Evolutionary conservation across 345 rosid genomes (phyloP).

Genomic region (Arabis hirsuta): DNA sequence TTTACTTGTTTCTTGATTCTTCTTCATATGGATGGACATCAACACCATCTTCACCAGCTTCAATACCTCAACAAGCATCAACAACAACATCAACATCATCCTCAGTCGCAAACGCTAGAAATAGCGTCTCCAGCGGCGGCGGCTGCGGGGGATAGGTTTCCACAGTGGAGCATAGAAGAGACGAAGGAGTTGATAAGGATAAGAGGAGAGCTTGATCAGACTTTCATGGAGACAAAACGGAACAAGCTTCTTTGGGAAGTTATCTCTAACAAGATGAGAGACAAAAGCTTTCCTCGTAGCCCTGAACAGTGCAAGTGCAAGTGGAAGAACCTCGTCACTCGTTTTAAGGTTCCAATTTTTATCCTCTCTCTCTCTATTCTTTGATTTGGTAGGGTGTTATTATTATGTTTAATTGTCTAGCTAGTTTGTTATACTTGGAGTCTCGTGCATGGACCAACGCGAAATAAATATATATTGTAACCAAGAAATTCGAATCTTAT

Average conservation of each 20-base stretch:
- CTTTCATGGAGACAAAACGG: constrained; percentile 94
- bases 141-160: constrained; percentile 68
- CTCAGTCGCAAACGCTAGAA: constrained; percentile 50
- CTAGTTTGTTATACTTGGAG: constrained; percentile 17
- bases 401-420: constrained; percentile 15
- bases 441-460: constrained; percentile 29
- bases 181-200: constrained; percentile 80
- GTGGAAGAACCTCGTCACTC: constrained; percentile 98
- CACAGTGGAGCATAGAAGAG: constrained; percentile 94
- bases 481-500: neutral
- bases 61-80: constrained; percentile 46
- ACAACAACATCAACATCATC: constrained; percentile 50
- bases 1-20: constrained; percentile 28
- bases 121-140: constrained; percentile 41
- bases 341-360: constrained; percentile 68
- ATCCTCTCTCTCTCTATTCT: neutral
- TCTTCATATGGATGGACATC: constrained; percentile 50
- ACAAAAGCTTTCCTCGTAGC: constrained; percentile 81
- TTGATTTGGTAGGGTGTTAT: neutral
- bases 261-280: constrained; percentile 74
- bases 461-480: constrained; percentile 4
- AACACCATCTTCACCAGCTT: constrained; percentile 54
- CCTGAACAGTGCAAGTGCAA: constrained; percentile 99
- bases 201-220: constrained; percentile 81
- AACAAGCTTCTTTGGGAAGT: constrained; percentile 95